A percentile compares a stretch with the other conserved stretches of the same genome.
These are phyloP conservation scores for Suillus luteus DNA, from an alignment of 768 basidiomycete species.

Conservation along the genomic window DNA sequence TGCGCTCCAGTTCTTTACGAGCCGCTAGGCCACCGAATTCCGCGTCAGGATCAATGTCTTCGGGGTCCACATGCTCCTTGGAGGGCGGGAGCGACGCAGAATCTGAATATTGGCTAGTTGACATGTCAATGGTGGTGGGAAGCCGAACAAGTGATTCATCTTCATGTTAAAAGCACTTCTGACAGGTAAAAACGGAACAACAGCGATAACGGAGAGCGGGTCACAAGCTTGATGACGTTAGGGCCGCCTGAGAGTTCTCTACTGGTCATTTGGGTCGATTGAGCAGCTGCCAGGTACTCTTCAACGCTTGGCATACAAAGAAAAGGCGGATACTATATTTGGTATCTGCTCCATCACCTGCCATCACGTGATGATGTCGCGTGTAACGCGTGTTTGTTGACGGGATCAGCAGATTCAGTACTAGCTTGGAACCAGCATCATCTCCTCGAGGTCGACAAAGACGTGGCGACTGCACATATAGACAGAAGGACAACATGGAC, in stretches of 20 bases:
- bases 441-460: constrained; percentile 8
- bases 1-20: constrained; percentile 51
- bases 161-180: neutral
- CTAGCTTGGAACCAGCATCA: constrained; percentile 5
- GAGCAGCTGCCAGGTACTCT: neutral
- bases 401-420: constrained; percentile 24
- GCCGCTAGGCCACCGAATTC: constrained; percentile 52
- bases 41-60: constrained; percentile 32
- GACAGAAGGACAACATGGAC: constrained; percentile 13
- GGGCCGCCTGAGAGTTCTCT: neutral
- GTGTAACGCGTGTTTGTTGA: constrained; percentile 15
- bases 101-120: constrained; percentile 10
- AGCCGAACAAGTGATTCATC: neutral
- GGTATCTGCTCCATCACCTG: neutral
- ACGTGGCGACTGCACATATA: neutral
- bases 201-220: neutral
- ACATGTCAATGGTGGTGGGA: constrained; percentile 18
- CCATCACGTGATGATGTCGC: constrained; percentile 14
- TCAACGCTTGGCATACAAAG: neutral
- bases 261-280: neutral
- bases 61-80: constrained; percentile 8
- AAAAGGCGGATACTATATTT: neutral
- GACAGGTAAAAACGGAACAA: neutral
- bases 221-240: neutral
- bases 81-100: constrained; percentile 9